Base-by-base conservation (phyloP, 2,329 filamentous ascomycete genomes). In the Elsinoe fawcettii region DNA sequence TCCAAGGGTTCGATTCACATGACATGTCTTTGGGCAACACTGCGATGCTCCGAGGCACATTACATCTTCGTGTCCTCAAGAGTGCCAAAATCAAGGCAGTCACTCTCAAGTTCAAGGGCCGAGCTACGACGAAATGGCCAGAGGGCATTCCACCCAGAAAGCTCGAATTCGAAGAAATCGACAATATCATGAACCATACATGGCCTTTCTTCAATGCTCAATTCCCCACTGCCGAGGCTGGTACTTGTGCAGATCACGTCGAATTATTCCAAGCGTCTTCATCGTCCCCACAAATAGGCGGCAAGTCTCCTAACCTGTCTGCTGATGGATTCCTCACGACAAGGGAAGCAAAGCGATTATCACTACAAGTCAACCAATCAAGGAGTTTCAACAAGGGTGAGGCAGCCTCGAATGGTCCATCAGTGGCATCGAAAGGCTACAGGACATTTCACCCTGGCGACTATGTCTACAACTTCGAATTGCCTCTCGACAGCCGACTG, bases 91-190 rank as follows among this genome's bases (percentile, higher is more conserved):
- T 99, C 63, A 96, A 96, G 75, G 86, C 89, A 3, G 82, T 99
- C 22, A 90, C 87, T 5, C 77, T 99, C 55, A 92, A 88, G 65
- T 88, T 99, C 64, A 82, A 85, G 39, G 93, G 92, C 27, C 86
- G 84, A 67, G 89, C 90, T 2, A 82, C 87, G 62, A 97, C 93
- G 1, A 90, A 96, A 67, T 99, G 93, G 93, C 92, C 93, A 14
- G 93, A 97, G 75, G 90, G 90, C 53, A 93, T 97, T 27, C 92
- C 93, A 2, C 90, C 91, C 0, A 80, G 86, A 58, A 96, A 95
- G 70, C 80, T 86, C 1, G 88, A 95, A 39, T 84, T 89, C 55
- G 86, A 83, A 65, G 90, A 97, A 67, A 87, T 89, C 61, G 87
- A 93, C 63, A 88, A 85, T 2, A 79, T 97, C 59, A 86, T 95